A percentile compares a stretch with the other conserved stretches of the same genome.
Evolutionary conservation across 1,139 yeast genomes (phyloP).

Genomic region (Lodderomyces oxycetoniae): DNA sequence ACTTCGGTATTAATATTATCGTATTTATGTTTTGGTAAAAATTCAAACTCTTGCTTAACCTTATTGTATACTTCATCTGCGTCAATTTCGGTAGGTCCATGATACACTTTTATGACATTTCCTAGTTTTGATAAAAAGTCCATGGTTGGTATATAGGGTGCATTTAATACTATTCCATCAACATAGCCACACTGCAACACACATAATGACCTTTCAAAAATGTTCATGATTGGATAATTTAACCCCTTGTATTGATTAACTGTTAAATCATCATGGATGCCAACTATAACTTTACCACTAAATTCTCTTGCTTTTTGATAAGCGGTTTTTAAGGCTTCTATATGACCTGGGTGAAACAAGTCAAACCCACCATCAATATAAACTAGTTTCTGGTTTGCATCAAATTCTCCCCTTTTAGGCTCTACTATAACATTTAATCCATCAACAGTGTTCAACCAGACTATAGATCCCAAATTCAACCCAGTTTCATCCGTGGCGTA

Average conservation of each 20-base stretch:
- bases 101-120: constrained; percentile 48
- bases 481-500: constrained; percentile 75
- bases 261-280: constrained; percentile 60
- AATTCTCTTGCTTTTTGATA: constrained; percentile 33
- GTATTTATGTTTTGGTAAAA: constrained; percentile 52
- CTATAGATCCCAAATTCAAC: constrained; percentile 54
- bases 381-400: constrained; percentile 26
- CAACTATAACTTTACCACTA: constrained; percentile 55
- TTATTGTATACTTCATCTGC: constrained; percentile 24
- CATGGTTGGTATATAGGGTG: constrained; percentile 52
- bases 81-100: constrained; percentile 54
- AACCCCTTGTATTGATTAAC: constrained; percentile 58
- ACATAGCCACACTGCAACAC: constrained; percentile 84
- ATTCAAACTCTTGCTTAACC: constrained; percentile 24
- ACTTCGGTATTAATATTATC: constrained; percentile 58
- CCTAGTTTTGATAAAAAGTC: constrained; percentile 36
- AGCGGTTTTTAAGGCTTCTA: constrained; percentile 56
- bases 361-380: constrained; percentile 89
- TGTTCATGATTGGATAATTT: constrained; percentile 81
- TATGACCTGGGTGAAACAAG: constrained; percentile 90
- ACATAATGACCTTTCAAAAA: constrained; percentile 80
- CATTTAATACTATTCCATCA: constrained; percentile 68
- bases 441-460: constrained; percentile 32
- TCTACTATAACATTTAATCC: constrained; percentile 25
- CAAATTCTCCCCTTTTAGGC: constrained; percentile 18